These are phyloP conservation scores for Beauveria australis DNA, from an alignment of 2,329 filamentous ascomycete species.

Conservation along the genomic window DNA sequence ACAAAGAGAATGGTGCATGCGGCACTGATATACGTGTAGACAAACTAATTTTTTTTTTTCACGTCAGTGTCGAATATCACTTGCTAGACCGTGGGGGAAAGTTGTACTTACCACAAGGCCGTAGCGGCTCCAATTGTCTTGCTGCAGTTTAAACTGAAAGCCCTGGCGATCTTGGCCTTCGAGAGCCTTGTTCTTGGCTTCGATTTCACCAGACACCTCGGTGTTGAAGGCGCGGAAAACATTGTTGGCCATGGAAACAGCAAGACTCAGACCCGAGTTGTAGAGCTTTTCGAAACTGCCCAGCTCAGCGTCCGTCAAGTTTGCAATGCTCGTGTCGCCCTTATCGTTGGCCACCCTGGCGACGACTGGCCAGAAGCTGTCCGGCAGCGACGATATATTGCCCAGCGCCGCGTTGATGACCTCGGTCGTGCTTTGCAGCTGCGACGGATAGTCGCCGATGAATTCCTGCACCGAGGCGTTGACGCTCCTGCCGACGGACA, in stretches of 20 bases:
- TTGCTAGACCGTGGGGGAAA: background rate
- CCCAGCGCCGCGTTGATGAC: constrained; percentile 18
- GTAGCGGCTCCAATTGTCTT: constrained; percentile 20
- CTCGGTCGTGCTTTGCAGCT: constrained; percentile 15
- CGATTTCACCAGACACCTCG: constrained; percentile 20
- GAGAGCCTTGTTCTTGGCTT: constrained; percentile 14
- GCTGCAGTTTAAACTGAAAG: constrained; percentile 18
- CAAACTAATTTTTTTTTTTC: constrained; percentile 20
- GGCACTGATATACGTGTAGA: constrained; percentile 25
- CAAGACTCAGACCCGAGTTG: background rate
- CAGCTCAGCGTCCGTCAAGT: background rate
- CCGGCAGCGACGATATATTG: constrained; percentile 21
- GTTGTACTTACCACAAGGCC: constrained; percentile 23
- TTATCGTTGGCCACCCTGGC: background rate
- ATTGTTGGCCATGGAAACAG: background rate
- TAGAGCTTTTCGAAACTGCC: background rate
- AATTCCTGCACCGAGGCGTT: constrained; percentile 16
- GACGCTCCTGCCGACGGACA: background rate
- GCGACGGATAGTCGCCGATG: constrained; percentile 20
- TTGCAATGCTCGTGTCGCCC: constrained; percentile 3
- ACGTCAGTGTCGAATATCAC: background rate
- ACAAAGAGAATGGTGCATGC: constrained; percentile 25
- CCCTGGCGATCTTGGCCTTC: constrained; percentile 13
- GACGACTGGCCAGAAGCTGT: constrained; percentile 21
- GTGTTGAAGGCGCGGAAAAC: constrained; percentile 15